Percentiles rank a stretch among this genome's conserved stretches.
Conservation (phyloP, 2,329 filamentous ascomycete genomes). For the Fusarium decemcellulare region DNA sequence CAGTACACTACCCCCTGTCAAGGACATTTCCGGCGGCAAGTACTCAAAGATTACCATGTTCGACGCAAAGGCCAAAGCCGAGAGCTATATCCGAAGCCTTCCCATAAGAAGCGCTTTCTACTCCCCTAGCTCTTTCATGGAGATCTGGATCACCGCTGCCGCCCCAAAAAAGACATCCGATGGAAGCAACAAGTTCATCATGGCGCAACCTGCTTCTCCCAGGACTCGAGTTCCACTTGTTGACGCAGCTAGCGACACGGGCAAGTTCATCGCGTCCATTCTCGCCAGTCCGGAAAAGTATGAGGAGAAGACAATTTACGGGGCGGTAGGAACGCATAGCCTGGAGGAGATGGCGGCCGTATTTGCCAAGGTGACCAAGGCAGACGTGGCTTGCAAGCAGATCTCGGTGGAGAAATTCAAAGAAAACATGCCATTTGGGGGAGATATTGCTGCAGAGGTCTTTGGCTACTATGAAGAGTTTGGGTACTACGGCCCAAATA, state of each 20-base stretch:
- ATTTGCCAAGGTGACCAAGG: neutral
- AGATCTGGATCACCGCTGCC: neutral
- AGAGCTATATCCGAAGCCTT: slow-evolving; percentile 63
- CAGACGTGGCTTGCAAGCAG: neutral
- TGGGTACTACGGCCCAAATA: neutral
- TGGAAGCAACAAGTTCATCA: neutral
- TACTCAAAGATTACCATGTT: slow-evolving; percentile 57
- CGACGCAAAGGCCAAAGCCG: slow-evolving; percentile 65
- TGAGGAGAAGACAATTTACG: neutral
- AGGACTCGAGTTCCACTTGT: neutral
- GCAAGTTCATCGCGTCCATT: neutral
- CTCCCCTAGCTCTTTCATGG: neutral
- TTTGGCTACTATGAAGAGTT: neutral
- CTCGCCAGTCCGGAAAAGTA: neutral
- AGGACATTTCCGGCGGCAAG: slow-evolving; percentile 50
- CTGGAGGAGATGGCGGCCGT: neutral
- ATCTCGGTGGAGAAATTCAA: neutral
- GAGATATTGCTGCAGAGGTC: neutral
- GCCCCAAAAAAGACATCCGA: neutral
- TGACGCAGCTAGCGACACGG: neutral
- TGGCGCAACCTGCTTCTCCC: neutral
- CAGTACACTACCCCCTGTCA: slow-evolving; percentile 53
- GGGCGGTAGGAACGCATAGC: neutral
- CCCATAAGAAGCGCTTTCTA: slow-evolving; percentile 36
- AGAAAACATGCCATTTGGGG: neutral